Evolutionary conservation across 306 rosid species (phyloP).

Genomic region (Abrus pulchellus): DNA sequence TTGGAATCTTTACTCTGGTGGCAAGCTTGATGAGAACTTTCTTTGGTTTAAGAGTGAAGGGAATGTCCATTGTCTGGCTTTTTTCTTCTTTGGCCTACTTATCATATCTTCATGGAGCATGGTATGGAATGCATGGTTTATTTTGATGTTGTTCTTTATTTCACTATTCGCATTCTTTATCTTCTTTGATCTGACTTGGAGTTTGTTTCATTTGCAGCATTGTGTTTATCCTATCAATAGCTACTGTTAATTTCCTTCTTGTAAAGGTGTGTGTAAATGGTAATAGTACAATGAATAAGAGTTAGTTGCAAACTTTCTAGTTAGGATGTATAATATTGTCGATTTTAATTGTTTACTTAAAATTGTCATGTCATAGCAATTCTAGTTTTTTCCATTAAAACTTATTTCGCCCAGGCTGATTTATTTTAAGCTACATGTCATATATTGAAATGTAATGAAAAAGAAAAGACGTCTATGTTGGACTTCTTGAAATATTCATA

Average conservation of each 20-base stretch:
- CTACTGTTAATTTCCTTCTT: conserved; percentile 75
- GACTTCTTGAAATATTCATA: conserved; percentile 4
- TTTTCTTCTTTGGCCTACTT: conserved; percentile 77
- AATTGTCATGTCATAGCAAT: conserved; percentile 10
- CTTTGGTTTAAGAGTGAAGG: conserved; percentile 67
- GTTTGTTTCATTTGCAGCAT: conserved; percentile 62
- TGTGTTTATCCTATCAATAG: conserved; percentile 75
- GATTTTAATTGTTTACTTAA: conserved; percentile 32
- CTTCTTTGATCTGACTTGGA: conserved; percentile 29
- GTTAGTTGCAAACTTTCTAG: conserved; percentile 30
- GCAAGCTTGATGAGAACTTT: conserved; percentile 61
- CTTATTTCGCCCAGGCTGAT: conserved; percentile 18
- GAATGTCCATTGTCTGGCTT: conserved; percentile 90
- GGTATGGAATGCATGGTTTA: conserved; percentile 58
- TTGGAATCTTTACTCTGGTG: conserved; percentile 64
- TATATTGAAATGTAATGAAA: conserved; percentile 10
- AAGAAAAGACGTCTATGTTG: neutral
- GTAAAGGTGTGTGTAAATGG: conserved; percentile 72
- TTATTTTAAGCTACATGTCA: neutral
- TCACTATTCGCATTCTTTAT: conserved; percentile 38
- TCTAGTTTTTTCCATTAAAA: neutral
- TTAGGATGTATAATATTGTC: conserved; percentile 14
- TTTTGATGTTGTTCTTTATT: conserved; percentile 26
- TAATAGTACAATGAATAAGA: conserved; percentile 23
- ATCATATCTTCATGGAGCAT: conserved; percentile 90